Conservation (phyloP, 768 basidiomycete species). For the Mycena kentingensis region DNA sequence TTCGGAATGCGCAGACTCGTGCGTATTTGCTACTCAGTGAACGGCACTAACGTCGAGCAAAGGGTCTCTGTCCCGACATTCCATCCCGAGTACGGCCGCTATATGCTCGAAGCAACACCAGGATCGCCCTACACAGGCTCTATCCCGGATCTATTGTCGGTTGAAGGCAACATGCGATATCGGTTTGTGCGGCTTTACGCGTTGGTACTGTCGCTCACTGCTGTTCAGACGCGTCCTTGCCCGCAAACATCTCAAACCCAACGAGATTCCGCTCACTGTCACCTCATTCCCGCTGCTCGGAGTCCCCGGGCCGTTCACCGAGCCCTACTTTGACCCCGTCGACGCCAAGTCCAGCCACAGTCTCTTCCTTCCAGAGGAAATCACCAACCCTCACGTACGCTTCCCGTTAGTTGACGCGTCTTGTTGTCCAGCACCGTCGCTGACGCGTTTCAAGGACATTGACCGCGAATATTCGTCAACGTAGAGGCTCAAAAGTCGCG, state of each 20-base stretch:
- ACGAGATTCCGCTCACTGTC: slow-evolving; percentile 90
- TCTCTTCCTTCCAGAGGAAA: slow-evolving; percentile 91
- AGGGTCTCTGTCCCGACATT: slow-evolving; percentile 84
- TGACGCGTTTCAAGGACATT: slow-evolving; percentile 64
- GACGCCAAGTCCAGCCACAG: slow-evolving; percentile 87
- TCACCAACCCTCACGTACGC: slow-evolving; percentile 95
- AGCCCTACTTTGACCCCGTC: slow-evolving; percentile 78
- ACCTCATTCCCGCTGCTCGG: slow-evolving; percentile 96
- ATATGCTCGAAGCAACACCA: slow-evolving; percentile 98
- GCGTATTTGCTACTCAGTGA: slow-evolving; percentile 28
- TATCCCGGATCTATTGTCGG: slow-evolving; percentile 81
- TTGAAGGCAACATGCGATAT: slow-evolving; percentile 94
- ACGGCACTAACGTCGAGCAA: background rate
- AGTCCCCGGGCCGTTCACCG: slow-evolving; percentile 86
- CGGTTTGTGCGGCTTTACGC: slow-evolving; percentile 50
- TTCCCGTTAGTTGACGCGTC: slow-evolving; percentile 78
- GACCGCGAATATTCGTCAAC: slow-evolving; percentile 91
- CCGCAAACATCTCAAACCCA: slow-evolving; percentile 74
- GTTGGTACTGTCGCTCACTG: background rate
- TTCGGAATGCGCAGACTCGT: slow-evolving; percentile 62
- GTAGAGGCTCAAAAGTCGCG: slow-evolving; percentile 91
- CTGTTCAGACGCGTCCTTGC: slow-evolving; percentile 74
- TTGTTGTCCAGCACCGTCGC: slow-evolving; percentile 6
- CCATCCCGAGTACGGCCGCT: slow-evolving; percentile 97
- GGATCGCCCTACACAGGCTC: slow-evolving; percentile 92